Evolutionary conservation across 139 green algal genomes (phyloP).

Genomic region (Penium margaritaceum): DNA sequence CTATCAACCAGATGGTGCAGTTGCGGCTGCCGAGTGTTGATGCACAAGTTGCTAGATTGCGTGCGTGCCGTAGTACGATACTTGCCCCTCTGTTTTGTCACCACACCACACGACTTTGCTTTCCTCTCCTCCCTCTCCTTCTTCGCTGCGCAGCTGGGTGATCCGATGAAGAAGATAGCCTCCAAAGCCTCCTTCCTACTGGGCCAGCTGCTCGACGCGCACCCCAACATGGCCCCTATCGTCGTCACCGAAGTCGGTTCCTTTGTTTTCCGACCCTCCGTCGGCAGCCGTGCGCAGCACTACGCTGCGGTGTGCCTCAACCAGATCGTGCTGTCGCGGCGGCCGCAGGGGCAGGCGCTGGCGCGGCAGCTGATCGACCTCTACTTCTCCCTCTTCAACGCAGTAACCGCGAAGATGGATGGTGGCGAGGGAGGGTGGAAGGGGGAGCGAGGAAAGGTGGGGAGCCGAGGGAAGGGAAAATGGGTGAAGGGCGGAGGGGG

Average conservation of each 20-base stretch:
- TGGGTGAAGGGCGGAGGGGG: background rate
- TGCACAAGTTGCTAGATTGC: too few species aligned
- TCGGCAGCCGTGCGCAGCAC: conserved; percentile 72
- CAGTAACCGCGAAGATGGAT: too few species aligned
- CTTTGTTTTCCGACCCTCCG: conserved; percentile 69
- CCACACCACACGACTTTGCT: too few species aligned
- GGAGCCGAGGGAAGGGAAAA: background rate
- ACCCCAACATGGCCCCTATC: conserved; percentile 80
- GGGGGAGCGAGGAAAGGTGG: background rate
- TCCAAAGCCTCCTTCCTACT: conserved; percentile 78
- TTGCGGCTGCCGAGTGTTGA: too few species aligned
- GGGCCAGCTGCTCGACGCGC: conserved; percentile 63
- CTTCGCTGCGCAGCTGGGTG: conserved; percentile 62
- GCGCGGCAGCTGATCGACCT: conserved; percentile 71
- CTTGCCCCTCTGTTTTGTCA: too few species aligned
- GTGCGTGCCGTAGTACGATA: too few species aligned
- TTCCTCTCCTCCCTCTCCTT: too few species aligned
- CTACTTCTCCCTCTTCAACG: conserved; percentile 87
- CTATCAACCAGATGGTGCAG: too few species aligned
- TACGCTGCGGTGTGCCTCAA: conserved; percentile 83
- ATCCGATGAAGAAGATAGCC: conserved; percentile 74
- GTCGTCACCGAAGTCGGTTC: conserved; percentile 77
- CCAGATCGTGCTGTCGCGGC: conserved; percentile 71
- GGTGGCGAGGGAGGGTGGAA: background rate
- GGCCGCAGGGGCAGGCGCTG: conserved; percentile 56